Conservation (phyloP, 768 basidiomycete species). For the Cystobasidium onofrii region DNA sequence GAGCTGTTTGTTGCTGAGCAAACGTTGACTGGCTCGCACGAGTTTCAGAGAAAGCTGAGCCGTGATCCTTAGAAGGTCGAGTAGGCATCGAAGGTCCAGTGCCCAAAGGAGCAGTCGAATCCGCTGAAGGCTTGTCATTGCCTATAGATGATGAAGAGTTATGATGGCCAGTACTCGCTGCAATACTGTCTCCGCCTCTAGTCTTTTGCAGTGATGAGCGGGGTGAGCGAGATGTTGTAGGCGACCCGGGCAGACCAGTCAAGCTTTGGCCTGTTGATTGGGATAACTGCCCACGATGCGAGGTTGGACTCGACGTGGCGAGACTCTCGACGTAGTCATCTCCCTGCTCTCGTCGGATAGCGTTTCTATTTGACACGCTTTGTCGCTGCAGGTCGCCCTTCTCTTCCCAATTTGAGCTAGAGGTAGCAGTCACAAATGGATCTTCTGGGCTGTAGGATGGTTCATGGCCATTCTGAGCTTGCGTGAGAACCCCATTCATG, state of each 20-base stretch:
- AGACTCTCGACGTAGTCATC: not conserved
- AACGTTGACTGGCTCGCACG: not conserved
- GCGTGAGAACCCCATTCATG: not conserved
- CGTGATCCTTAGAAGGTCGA: not conserved
- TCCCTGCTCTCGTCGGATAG: not conserved
- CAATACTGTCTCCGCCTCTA: not conserved
- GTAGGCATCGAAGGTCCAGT: not conserved
- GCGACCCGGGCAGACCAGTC: not conserved
- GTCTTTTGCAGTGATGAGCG: not conserved
- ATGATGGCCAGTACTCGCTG: not conserved
- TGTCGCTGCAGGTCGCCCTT: not conserved
- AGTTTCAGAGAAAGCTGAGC: not conserved
- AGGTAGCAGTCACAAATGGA: not conserved
- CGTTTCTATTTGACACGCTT: not conserved
- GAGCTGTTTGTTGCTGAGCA: not conserved
- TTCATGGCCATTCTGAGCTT: not conserved
- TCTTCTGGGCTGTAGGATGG: not conserved
- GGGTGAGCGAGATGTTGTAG: slow-evolving; percentile 1
- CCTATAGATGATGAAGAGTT: not conserved
- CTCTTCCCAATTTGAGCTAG: not conserved
- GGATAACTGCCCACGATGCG: not conserved
- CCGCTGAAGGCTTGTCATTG: not conserved
- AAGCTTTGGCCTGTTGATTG: not conserved
- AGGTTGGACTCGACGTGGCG: not conserved
- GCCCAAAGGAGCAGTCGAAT: slow-evolving; percentile 7